Base-by-base conservation (phyloP, 208 protist species). In the Leishmania mexicana region DNA sequence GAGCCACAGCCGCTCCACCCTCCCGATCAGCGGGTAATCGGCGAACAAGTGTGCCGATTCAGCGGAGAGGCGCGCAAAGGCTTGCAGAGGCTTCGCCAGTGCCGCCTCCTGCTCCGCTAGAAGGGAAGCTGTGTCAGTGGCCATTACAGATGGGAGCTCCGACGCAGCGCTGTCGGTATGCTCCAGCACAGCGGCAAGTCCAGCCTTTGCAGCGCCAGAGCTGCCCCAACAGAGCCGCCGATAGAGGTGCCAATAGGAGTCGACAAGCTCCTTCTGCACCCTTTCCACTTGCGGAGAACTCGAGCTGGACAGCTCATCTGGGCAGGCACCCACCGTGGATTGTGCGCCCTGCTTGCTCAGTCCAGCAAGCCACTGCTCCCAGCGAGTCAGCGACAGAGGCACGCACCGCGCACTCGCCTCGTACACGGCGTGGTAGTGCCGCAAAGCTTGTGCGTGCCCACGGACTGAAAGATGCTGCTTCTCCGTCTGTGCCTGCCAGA, bases 1-100 rank as follows among this genome's bases (percentile, higher is more conserved):
- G 42, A 96, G 83, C 89, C 90, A 94, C 70, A 73, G 40, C 10
- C 92, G 85, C 79, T 96, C 90, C 40, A 87, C 67, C 24, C 54
- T 73, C 8, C 92, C 92, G 40, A 94, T 80, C 13, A 84, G 45
- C n/a, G 57, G 79, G 77, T 92, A 92, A 31, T 71, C 75, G 21
- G 75, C 76, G 60, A 88, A 93, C 21, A 94, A 81, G 75, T 96
- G 92, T 17, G 89, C 83, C 38, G 89, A 84, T 17, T 89, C 83
- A 67, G 85, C 78, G 3, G 85, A 75, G 6, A 96, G 81, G 8
- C 75, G 62, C 17, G 89, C 75, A 78, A 92, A 96, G 31, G 73
- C 75, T 21, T 93, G 92, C 5, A 94, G 81, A 17, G 75, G 60
- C 15, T 38, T 54, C 8, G 75, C 75, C 7, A 78, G 70, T 0